A percentile compares a stretch with the other conserved stretches of the same genome.
These are phyloP conservation scores for Moesziomyces sp. DNA, from an alignment of 1,284 basidiomycete species.

Conservation along the genomic window DNA sequence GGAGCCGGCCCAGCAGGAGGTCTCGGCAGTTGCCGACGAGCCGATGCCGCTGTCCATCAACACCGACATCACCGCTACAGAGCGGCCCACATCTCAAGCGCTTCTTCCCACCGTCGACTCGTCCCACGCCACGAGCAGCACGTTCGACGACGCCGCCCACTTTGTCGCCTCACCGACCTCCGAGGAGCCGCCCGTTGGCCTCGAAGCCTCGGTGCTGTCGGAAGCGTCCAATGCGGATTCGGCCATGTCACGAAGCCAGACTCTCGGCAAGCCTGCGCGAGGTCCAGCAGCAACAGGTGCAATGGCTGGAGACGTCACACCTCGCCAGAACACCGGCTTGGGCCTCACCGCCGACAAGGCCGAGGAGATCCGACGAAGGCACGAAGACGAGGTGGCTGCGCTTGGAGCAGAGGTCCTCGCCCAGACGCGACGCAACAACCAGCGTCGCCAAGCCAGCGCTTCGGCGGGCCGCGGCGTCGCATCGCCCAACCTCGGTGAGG, in stretches of 20 bases:
- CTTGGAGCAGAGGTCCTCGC: conserved; percentile 62
- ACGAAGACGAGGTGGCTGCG: conserved; percentile 63
- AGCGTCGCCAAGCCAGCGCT: conserved; percentile 34
- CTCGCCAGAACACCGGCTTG: conserved; percentile 42
- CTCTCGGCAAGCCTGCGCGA: conserved; percentile 11
- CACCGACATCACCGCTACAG: not conserved
- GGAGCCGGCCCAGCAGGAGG: not conserved
- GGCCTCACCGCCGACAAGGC: conserved; percentile 49
- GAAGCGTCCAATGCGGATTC: conserved; percentile 15
- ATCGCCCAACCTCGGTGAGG: conserved; percentile 12
- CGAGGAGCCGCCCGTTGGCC: conserved; percentile 7
- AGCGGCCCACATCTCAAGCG: conserved; percentile 7
- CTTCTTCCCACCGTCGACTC: conserved; percentile 13
- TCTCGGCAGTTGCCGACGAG: conserved; percentile 8
- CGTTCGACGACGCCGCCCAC: not conserved
- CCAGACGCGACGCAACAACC: conserved; percentile 49
- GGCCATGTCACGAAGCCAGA: conserved; percentile 16
- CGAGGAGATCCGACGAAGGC: conserved; percentile 57
- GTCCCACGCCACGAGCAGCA: conserved; percentile 7
- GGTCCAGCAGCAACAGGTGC: conserved; percentile 10
- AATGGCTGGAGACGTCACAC: conserved; percentile 24
- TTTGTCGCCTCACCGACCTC: conserved; percentile 22
- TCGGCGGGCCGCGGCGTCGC: conserved; percentile 9
- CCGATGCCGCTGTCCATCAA: conserved; percentile 22
- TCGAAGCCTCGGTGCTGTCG: conserved; percentile 26